Percentiles rank a stretch among this genome's conserved stretches.
Evolutionary conservation across 768 basidiomycete genomes (phyloP).

Genomic region (Calocybe indica): DNA sequence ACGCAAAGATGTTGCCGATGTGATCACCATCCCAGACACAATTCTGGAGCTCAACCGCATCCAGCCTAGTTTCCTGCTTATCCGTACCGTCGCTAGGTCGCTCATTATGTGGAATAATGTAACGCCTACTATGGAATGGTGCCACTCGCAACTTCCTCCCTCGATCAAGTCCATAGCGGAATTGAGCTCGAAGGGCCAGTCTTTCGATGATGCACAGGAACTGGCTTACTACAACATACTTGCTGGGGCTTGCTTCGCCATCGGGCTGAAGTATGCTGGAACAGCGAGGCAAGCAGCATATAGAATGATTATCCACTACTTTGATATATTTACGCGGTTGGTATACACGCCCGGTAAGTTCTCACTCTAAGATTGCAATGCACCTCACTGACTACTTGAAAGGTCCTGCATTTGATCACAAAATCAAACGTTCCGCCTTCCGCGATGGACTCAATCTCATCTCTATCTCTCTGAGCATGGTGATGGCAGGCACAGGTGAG

Average conservation of each 20-base stretch:
- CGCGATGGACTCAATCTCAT: slow-evolving; percentile 87
- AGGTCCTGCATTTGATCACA: slow-evolving; percentile 82
- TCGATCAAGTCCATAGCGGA: slow-evolving; percentile 60
- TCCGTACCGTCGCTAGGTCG: slow-evolving; percentile 70
- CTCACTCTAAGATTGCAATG: background rate
- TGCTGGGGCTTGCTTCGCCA: slow-evolving; percentile 85
- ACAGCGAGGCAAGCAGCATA: slow-evolving; percentile 91
- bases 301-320: slow-evolving; percentile 71
- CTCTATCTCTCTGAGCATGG: slow-evolving; percentile 80
- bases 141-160: slow-evolving; percentile 60
- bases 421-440: slow-evolving; percentile 82
- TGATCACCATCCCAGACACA: slow-evolving; percentile 79
- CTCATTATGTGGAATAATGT: slow-evolving; percentile 88
- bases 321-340: slow-evolving; percentile 71
- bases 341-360: slow-evolving; percentile 62
- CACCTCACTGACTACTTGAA: slow-evolving; percentile 5
- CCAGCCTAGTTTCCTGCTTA: slow-evolving; percentile 80
- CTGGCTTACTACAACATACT: slow-evolving; percentile 90
- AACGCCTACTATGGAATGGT: slow-evolving; percentile 67
- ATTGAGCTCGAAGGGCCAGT: slow-evolving; percentile 39
- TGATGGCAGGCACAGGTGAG: slow-evolving; percentile 98
- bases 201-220: slow-evolving; percentile 68
- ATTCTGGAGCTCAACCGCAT: slow-evolving; percentile 75
- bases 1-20: slow-evolving; percentile 80
- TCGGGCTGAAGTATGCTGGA: slow-evolving; percentile 91